phyloP scores from a whole-genome alignment of 192 early-diverging fungal genomes.

The Podila verticillata region DNA sequence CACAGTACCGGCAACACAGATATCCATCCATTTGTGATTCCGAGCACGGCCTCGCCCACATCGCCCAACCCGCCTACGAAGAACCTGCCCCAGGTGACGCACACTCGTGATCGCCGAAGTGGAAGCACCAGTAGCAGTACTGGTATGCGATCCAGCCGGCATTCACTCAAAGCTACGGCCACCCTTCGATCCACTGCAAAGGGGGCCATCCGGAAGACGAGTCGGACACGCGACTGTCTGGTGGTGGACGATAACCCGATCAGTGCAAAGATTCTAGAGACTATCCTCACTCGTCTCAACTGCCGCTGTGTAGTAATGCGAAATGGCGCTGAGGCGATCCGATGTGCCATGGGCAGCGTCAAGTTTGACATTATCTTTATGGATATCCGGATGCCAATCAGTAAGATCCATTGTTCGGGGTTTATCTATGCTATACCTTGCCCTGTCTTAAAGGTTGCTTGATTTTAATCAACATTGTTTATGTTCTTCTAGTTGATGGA shows the following conservation, averaged over 20 bases:
- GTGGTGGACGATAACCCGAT: conserved; percentile 95
- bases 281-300: conserved; percentile 78
- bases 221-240: conserved; percentile 63
- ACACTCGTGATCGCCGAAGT: conserved; percentile 41
- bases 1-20: conserved; percentile 36
- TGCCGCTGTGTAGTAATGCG: conserved; percentile 86
- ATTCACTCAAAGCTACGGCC: conserved; percentile 42
- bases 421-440: not conserved
- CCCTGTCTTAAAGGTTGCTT: not conserved
- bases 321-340: conserved; percentile 92
- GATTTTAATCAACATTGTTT: conserved; percentile 9
- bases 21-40: conserved; percentile 47
- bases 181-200: conserved; percentile 44
- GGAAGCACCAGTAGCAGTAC: conserved; percentile 38
- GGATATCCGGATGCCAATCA: conserved; percentile 93
- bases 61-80: conserved; percentile 34
- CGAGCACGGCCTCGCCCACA: conserved; percentile 17
- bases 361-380: conserved; percentile 95
- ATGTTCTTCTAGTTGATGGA: conserved; percentile 77
- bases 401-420: conserved; percentile 61
- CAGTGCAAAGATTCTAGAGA: conserved; percentile 89
- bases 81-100: conserved; percentile 20
- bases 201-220: conserved; percentile 28
- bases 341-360: conserved; percentile 87
- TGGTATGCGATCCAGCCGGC: conserved; percentile 42